phyloP scores from a whole-genome alignment of 805 yeast genomes.

The Crinitomyces ghanaensis region DNA sequence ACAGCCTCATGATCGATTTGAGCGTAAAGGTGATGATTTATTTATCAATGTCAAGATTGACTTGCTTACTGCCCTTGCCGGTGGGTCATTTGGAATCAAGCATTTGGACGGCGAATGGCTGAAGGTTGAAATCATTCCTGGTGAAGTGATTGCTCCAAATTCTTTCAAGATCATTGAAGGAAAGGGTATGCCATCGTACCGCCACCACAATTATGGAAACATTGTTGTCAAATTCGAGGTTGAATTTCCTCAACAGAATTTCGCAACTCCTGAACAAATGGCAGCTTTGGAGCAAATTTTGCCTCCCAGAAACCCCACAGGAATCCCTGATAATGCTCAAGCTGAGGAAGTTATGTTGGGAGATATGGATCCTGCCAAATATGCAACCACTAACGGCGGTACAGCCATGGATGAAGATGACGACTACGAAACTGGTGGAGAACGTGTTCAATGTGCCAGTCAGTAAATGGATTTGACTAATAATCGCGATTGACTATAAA shows the following conservation, averaged over 20 bases:
- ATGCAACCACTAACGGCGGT: slow-evolving; percentile 28
- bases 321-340: slow-evolving; percentile 59
- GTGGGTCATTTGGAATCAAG: slow-evolving; percentile 81
- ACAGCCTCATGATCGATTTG: slow-evolving; percentile 72
- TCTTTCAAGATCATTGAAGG: slow-evolving; percentile 68
- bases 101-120: slow-evolving; percentile 89
- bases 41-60: slow-evolving; percentile 79
- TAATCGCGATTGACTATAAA: too few relatives aligned
- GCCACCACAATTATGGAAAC: slow-evolving; percentile 82
- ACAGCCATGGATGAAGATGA: slow-evolving; percentile 41
- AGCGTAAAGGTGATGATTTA: slow-evolving; percentile 83
- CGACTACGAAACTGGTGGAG: slow-evolving; percentile 36
- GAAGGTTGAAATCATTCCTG: slow-evolving; percentile 73
- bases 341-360: slow-evolving; percentile 71
- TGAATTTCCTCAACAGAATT: slow-evolving; percentile 73
- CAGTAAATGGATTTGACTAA: too few relatives aligned
- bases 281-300: slow-evolving; percentile 61
- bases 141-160: slow-evolving; percentile 88
- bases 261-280: slow-evolving; percentile 59
- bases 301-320: slow-evolving; percentile 55
- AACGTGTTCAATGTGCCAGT: slow-evolving; percentile 88
- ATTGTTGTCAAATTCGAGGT: slow-evolving; percentile 75
- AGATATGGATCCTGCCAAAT: slow-evolving; percentile 57
- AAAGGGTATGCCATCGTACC: slow-evolving; percentile 95
- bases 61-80: slow-evolving; percentile 88